Base-by-base conservation (phyloP, 2,329 filamentous ascomycete species). In the Zymoseptoria ardabiliae region DNA sequence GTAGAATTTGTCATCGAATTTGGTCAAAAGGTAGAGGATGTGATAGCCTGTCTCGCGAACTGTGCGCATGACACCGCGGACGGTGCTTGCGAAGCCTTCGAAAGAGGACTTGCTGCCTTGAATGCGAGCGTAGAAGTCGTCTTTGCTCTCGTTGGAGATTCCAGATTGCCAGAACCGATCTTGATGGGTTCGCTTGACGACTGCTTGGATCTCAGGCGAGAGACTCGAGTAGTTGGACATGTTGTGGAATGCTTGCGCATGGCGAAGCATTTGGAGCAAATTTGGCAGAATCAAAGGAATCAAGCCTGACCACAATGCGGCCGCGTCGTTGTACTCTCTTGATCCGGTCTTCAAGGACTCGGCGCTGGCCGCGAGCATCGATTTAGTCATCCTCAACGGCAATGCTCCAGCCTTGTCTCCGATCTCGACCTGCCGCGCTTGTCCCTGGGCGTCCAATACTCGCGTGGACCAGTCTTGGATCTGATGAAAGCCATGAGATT, bases 161-260 rank as follows among this genome's bases (percentile, higher is more conserved):
- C 94, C 94, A 6, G 92, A 91, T 78, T 99, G 94, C 94, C 94
- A 99, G 73, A 99, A 99, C 22, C 94, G 84, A 74, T 99, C 94
- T 13, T 91, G 96, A 21, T 99, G 78, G 20, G 97, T 91, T 21
- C 90, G 84, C 50, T 85, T 83, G 48, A 97, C 89, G 56, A 96
- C 85, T 4, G 82, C 77, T 60, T 86, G 86, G 79, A 95, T 87
- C 50, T 95, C 90, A 10, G 79, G 73, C 1, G 91, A 87, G 17
- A 96, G 76, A 30, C 86, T 83, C 9, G 82, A 79, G 93, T 94
- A 99, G 70, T 91, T 95, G 20, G 83, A 79, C 1, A 90, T 84
- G 68, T 96, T 92, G 71, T 96, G 91, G 63, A 95, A 92, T 1
- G 91, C 90, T 75, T 97, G 93, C 0, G 93, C 92, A 72, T 95